Evolutionary conservation across 169 alveolate genomes (phyloP), one percentile per base, ranked within the genome.

Genomic region (Pseudocohnilembus persalinus): DNA sequence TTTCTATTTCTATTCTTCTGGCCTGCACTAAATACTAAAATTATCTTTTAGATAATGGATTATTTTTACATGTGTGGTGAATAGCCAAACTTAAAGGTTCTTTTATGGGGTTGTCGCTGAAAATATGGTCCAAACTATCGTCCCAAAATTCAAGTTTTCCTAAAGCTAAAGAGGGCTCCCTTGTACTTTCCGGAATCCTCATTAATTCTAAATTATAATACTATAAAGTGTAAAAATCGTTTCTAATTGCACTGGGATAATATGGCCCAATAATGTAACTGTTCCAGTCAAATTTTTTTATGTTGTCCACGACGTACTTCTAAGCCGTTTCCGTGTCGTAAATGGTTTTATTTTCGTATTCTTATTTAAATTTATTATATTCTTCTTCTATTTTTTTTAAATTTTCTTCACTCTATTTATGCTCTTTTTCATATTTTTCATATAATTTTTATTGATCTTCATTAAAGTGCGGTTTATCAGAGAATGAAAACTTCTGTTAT

Each of bases 111-210:
- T 73, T 73, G 73, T 85, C 86, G 29, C 65, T 31, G 79, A 73
- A 85, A 30, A 85, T 77, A 72, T 85, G 33, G 73, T 73, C 28
- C 15, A 82, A 30, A 25, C 81, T 77, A 30, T 85, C 85, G 28
- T 77, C 30, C 90, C 90, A 85, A 81, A 73, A 85, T 30, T 85
- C 77, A 1, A 80, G 64, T 80, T 85, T 85, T 27, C 90, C 90
- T 29, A 79, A 26, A n/a, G 79, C 83, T 28, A 85, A 49, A 72
- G 82, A 76, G 31, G 73, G 31, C 74, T 85, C 90, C 73, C 80
- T 85, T 4, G 90, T 78, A 29, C 75, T 79, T 80, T 85, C 90
- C 24, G 83, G 86, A 27, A 79, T 85, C 73, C 90, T 78, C 81
- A 83, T 77, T 74, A 85, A 79, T 79, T 85, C 90, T n/a, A 72